A percentile compares a stretch with the other conserved stretches of the same genome.
Evolutionary conservation across 192 early-diverging fungal genomes (phyloP).

Genomic region (Umbelopsis sp.): DNA sequence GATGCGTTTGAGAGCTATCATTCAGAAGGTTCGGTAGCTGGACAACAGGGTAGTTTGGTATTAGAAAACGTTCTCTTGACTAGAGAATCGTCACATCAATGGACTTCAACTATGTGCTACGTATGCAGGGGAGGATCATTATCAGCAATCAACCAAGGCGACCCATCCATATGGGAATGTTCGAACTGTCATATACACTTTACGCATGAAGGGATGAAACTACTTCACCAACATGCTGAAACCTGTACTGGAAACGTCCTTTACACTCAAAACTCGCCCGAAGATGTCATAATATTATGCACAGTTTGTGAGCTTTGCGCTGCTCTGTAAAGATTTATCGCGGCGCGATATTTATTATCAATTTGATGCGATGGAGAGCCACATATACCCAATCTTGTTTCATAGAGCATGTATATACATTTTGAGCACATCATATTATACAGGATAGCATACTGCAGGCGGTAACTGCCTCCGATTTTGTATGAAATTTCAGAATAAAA

Average conservation of each 20-base stretch:
- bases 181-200: background rate
- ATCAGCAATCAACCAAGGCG: background rate
- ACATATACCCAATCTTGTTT: constrained; percentile 3
- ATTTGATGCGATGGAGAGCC: background rate
- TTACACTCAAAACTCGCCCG: background rate
- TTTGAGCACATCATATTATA: no score
- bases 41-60: no score
- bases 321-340: background rate
- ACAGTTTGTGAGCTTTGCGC: constrained; percentile 1
- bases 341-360: background rate
- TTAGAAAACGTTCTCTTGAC: no score
- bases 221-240: background rate
- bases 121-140: background rate
- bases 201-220: background rate
- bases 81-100: background rate
- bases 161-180: background rate
- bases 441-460: no score
- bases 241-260: background rate
- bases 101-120: background rate
- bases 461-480: no score
- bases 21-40: background rate
- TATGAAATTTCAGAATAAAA: no score
- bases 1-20: constrained; percentile 7
- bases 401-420: no score
- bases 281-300: background rate